Evolutionary conservation across 306 rosid species (phyloP), one percentile per base, ranked within the genome.

Genomic region (Chamaecrista fasciculata): DNA sequence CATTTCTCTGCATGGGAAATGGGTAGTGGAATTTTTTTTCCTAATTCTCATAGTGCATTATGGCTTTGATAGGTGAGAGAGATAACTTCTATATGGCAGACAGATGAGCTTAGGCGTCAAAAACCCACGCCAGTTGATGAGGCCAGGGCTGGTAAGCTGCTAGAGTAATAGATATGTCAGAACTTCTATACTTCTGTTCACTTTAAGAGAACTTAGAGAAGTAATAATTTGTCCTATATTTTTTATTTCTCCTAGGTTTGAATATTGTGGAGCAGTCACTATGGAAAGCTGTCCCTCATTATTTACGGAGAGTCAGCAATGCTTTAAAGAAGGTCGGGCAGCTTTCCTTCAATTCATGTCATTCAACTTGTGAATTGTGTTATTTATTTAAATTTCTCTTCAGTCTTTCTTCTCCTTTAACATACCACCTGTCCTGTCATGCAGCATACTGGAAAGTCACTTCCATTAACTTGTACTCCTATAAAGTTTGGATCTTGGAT

Each of bases 271-370:
- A 92, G 85, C 98, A 89, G 73, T 87, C 98, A 72, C 96, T 92
- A 34, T 92, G 98, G 98, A 89, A 89, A 79, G 96, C 96, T 19
- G 87, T 92, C n/a, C 98, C 98, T 83, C 95, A 82, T 85, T 92
- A 92, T 81, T 79, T 92, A 72, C 92, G 95, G 19, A 87, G 98
- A 23, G 92, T 92, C 77, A 92, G 92, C 85, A 92, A 86, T 87
- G 96, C 98, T 46, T 69, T 92, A 73, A 92, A 87, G 92, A 92
- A 89, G 96, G 98, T 89, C 8, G 51, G 12, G 21, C 60, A 62
- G 62, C 59, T 79, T n/a, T n/a, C n/a, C n/a, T n/a, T 69, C 50
- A 62, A 14, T 68, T 76, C 68, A 8, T 60, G 37, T 50, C 77
- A 48, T 46, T 66, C 50, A 65, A 67, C 64, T 74, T 11, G 52